phyloP scores from a whole-genome alignment of 1,284 basidiomycete species.

The Mycena citricolor region DNA sequence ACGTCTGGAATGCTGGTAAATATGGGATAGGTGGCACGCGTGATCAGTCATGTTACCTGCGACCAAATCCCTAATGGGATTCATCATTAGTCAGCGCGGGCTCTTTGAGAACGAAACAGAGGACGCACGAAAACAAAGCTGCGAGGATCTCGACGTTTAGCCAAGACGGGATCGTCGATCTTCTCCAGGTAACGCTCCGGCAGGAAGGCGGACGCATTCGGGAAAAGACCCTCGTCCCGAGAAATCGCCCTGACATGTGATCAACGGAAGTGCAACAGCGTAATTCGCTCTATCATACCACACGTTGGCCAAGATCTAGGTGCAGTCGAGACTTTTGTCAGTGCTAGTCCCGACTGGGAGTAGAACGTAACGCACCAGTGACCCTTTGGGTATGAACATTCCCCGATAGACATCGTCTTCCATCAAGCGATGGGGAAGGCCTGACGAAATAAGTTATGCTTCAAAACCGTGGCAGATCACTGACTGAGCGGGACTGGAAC shows the following conservation, averaged over 20 bases:
- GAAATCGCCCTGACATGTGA: conserved; percentile 32
- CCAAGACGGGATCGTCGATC: conserved; percentile 24
- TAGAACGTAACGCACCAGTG: conserved; percentile 32
- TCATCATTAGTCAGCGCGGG: neutral
- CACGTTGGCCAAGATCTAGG: neutral
- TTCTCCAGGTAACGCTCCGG: conserved; percentile 35
- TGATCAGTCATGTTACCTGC: neutral
- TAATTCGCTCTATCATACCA: conserved; percentile 17
- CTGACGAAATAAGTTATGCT: conserved; percentile 17
- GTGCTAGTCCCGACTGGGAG: no score
- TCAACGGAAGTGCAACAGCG: conserved; percentile 8
- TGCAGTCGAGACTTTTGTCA: neutral
- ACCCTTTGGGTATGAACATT: conserved; percentile 33
- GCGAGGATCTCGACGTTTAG: conserved; percentile 34
- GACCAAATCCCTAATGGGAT: neutral
- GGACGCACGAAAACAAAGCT: conserved; percentile 40
- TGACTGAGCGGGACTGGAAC: conserved; percentile 33
- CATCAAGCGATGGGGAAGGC: conserved; percentile 33
- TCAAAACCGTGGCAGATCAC: conserved; percentile 10
- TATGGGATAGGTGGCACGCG: neutral
- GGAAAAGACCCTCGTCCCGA: conserved; percentile 34
- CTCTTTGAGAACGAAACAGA: conserved; percentile 4
- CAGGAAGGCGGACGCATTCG: conserved; percentile 30
- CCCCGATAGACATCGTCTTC: conserved; percentile 37
- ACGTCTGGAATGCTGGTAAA: conserved; percentile 21